A percentile compares a stretch with the other conserved stretches of the same genome.
phyloP scores from a whole-genome alignment of 768 basidiomycete genomes.

The Boletus vermiculosoides region DNA sequence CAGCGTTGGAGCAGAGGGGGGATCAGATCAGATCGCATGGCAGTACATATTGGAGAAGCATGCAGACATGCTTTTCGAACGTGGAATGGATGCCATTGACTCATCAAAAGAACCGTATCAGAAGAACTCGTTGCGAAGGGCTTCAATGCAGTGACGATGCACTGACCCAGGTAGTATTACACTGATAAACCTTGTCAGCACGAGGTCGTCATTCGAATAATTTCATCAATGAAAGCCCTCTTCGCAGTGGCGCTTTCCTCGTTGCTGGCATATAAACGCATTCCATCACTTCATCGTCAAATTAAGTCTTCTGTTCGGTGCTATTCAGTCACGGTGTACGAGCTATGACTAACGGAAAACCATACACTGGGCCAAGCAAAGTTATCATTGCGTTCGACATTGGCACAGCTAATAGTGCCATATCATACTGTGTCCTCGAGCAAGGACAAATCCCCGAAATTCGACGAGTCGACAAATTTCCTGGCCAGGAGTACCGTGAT shows the following conservation, averaged over 20 bases:
- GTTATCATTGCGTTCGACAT: background rate
- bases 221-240: background rate
- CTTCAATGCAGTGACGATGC: too few relatives aligned
- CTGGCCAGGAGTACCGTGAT: background rate
- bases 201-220: background rate
- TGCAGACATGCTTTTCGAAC: too few relatives aligned
- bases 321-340: background rate
- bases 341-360: background rate
- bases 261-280: background rate
- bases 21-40: too few relatives aligned
- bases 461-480: conserved; percentile 1
- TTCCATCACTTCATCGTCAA: background rate
- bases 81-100: background rate
- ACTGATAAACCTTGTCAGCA: background rate
- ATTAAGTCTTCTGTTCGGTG: background rate
- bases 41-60: too few relatives aligned
- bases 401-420: background rate
- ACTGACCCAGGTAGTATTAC: too few relatives aligned
- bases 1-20: too few relatives aligned
- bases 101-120: too few relatives aligned
- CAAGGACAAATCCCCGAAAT: conserved; percentile 3
- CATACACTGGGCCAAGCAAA: background rate
- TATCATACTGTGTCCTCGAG: background rate
- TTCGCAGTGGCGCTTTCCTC: background rate
- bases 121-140: too few relatives aligned